Evolutionary conservation across 2,329 filamentous ascomycete genomes (phyloP).

Genomic region (Epicoccum sorghinum): DNA sequence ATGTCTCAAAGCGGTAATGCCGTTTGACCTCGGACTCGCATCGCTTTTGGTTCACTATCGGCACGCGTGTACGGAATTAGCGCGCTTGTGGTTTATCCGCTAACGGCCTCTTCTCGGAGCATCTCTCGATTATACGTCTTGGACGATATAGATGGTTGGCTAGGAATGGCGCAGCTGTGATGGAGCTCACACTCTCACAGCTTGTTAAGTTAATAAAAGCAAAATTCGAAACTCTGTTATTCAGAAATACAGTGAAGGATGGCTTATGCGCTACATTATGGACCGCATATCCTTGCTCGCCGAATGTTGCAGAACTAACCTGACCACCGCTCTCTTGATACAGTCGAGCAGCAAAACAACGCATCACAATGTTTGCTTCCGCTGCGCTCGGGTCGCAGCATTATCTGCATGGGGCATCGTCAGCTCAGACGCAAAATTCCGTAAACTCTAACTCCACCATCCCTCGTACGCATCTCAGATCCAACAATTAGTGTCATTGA

Average conservation of each 20-base stretch:
- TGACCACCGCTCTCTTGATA: too few species aligned
- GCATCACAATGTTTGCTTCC: too few species aligned
- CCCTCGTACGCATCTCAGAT: neutral
- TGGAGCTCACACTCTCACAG: constrained; percentile 14
- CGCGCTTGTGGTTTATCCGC: constrained; percentile 8
- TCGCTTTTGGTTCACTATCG: constrained; percentile 3
- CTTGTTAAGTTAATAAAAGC: constrained; percentile 15
- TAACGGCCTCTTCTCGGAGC: constrained; percentile 25
- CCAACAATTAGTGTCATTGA: neutral
- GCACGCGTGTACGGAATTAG: constrained; percentile 17
- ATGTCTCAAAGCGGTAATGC: constrained; percentile 10
- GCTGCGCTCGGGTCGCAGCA: neutral
- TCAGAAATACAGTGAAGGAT: neutral
- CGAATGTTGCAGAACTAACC: too few species aligned
- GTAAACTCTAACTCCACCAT: neutral
- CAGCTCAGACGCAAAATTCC: too few species aligned
- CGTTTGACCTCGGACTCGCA: constrained; percentile 7
- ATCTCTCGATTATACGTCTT: constrained; percentile 13
- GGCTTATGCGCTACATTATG: neutral
- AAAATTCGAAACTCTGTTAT: constrained; percentile 11
- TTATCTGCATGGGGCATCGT: neutral
- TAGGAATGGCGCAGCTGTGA: constrained; percentile 12
- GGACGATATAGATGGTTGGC: constrained; percentile 24
- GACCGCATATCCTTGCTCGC: neutral
- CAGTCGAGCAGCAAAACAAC: too few species aligned